Evolutionary conservation across 148 eudicot species (phyloP).

Genomic region (Cornus kousa): DNA sequence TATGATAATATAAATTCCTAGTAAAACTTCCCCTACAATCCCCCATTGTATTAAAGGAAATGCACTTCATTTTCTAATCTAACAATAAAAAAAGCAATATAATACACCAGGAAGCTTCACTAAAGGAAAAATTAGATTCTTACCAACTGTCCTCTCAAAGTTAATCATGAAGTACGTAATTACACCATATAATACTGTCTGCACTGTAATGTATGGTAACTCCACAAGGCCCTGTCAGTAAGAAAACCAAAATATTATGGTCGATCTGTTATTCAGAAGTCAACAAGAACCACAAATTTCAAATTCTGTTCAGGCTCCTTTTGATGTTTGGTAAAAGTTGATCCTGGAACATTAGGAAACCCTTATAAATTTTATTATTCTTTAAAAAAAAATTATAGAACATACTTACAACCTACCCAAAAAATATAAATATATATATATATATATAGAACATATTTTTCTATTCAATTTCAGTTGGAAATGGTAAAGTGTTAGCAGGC

Average conservation of each 20-base stretch:
- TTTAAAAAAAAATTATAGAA: not conserved
- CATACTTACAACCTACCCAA: not conserved
- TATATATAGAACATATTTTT: not conserved
- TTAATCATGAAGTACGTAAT: conserved; percentile 88
- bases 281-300: not conserved
- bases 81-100: not conserved
- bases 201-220: conserved; percentile 64
- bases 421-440: no score
- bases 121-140: conserved; percentile 15
- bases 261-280: not conserved
- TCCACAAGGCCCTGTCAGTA: conserved; percentile 70
- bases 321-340: not conserved
- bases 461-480: not conserved
- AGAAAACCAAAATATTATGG: not conserved
- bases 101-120: not conserved
- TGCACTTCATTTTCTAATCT: conserved; percentile 6
- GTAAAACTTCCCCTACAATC: not conserved
- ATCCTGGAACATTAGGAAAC: not conserved
- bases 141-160: conserved; percentile 65
- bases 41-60: not conserved
- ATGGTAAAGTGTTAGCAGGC: not conserved
- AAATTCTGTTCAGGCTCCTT: not conserved
- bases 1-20: not conserved
- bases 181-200: conserved; percentile 60
- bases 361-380: not conserved